Base-by-base conservation (phyloP, 345 rosid genomes). In the Murraya koenigii region DNA sequence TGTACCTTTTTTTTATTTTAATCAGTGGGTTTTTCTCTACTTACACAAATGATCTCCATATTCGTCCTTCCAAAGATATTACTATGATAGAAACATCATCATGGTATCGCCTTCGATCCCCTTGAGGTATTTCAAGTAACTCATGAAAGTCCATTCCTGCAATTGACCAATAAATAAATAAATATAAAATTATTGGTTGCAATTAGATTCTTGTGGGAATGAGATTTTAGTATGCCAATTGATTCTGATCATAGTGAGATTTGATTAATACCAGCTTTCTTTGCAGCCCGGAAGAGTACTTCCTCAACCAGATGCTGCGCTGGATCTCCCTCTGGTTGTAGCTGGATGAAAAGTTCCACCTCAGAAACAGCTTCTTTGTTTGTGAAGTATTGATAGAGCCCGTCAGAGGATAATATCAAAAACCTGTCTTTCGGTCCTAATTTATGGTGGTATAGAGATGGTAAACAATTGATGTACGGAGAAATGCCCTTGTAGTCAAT, bases 321-420 rank as follows among this genome's bases (percentile, higher is more conserved):
- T 19, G 99, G 99, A 83, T 96, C 99, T 52, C 99, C 99, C 83
- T 94, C 98, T 2, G 99, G 99, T 80, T 96, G 97, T 77, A 94
- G 71, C 10, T 87, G 30, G 64, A 96, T 88, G 90, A 94, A 96
- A 74, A 88, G 93, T 72, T 96, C 95, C 6, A 96, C 98, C 76
- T 92, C 98, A 9, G 91, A 84, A 44, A 96, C 93, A 5, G 97
- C 99, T 81, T 96, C 98, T 78, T 96, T 97, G 5, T 96, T 94
- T 2, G 97, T 96, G 64, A 96, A 86, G 89, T 92, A 96, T 65
- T 96, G 98, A 80, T 94, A 96, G 11, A 96, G 92, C 23, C 99
- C 99, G 63, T 96, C 99, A 1, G 98, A 94, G 64, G 95, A 92
- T 75, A 96, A 74, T 77, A 96, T 87, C 81, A 96, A 80, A 81